Conservation (phyloP, 805 yeast species). For the Candida maltosa region DNA sequence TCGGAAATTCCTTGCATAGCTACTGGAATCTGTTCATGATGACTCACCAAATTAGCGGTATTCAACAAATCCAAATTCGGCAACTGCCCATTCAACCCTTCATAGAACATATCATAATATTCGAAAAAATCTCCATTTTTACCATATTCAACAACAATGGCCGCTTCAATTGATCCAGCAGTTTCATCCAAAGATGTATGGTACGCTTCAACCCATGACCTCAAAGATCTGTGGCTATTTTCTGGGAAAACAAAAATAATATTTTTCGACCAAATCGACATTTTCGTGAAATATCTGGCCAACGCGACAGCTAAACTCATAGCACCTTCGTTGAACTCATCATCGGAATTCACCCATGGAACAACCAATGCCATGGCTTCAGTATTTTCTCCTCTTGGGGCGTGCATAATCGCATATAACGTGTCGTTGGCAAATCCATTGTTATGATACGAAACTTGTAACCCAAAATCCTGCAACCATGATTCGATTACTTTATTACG, state of each 20-base stretch:
- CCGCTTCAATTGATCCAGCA: conserved; percentile 93
- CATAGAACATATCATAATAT: conserved; percentile 70
- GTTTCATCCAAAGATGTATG: conserved; percentile 81
- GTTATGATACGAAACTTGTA: conserved; percentile 48
- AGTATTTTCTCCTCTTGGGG: conserved; percentile 94
- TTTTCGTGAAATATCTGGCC: conserved; percentile 73
- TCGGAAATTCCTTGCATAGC: conserved; percentile 58
- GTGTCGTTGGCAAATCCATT: conserved; percentile 42
- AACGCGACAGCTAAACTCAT: conserved; percentile 68
- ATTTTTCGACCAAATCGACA: conserved; percentile 96
- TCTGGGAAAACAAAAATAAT: conserved; percentile 82
- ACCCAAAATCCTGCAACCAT: conserved; percentile 74
- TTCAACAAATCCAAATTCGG: conserved; percentile 91
- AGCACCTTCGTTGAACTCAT: conserved; percentile 73
- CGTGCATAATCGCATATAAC: conserved; percentile 80
- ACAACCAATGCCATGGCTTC: conserved; percentile 90
- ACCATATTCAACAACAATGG: conserved; percentile 78
- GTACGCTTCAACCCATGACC: conserved; percentile 92
- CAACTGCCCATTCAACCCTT: conserved; percentile 91
- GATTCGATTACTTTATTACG: conserved; percentile 46
- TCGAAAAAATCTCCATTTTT: conserved; percentile 65
- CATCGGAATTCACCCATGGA: conserved; percentile 77
- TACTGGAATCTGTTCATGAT: conserved; percentile 72
- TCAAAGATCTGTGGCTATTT: conserved; percentile 61
- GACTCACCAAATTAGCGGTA: conserved; percentile 68